Evolutionary conservation across 345 rosid genomes (phyloP).

Genomic region (Lenwebbia sp.): DNA sequence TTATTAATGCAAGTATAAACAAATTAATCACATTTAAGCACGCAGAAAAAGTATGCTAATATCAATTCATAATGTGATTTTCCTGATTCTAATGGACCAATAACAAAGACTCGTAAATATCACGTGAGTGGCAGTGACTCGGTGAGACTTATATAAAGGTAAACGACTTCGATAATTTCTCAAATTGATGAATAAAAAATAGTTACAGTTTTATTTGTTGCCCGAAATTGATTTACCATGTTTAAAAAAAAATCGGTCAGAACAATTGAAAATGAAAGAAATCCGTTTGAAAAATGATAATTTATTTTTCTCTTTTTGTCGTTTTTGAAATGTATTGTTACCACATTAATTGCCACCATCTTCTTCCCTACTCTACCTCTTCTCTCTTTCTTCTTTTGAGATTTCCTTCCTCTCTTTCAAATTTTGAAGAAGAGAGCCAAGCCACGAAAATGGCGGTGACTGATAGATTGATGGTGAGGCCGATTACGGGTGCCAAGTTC

Average conservation of each 20-base stretch:
- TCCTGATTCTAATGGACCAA: background rate
- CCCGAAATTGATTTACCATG: background rate
- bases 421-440: no score
- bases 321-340: no score
- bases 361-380: no score
- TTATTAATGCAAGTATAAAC: background rate
- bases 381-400: no score
- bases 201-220: background rate
- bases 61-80: background rate
- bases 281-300: no score
- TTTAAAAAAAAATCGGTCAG: background rate
- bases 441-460: no score
- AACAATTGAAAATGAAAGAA: no score
- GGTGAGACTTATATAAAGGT: background rate
- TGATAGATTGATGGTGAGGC: no score
- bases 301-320: no score
- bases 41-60: background rate
- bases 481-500: no score
- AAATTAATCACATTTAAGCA: background rate
- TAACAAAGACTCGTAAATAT: background rate
- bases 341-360: no score
- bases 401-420: no score
- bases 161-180: background rate
- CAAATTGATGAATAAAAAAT: background rate
- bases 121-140: background rate